Evolutionary conservation across 805 yeast species (phyloP), one percentile per base, ranked within the genome.

Genomic region (Cyberlindnera meyerae): DNA sequence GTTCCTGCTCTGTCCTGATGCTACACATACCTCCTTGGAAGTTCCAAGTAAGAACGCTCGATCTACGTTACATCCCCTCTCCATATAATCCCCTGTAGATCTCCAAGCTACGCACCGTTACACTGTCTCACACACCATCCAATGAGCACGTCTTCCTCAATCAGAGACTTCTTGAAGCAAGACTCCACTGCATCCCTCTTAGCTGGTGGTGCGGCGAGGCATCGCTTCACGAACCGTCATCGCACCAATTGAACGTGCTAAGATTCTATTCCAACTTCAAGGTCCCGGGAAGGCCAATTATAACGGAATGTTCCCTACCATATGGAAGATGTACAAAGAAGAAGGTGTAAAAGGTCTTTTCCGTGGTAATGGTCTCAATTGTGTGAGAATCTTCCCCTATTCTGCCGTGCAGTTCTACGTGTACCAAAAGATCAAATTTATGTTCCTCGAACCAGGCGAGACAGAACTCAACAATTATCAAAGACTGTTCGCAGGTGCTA

Each of bases 191-290:
- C 87, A 2, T 76, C 88, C 4, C 69, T 83, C 26, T 40, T 82
- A 8, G 72, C 85, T 6, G 94, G 94, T 12, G 93, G 93, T 6
- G 51, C 78, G 8, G 90, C 81, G 42, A 3, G 94, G 94, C 13
- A 87, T 87, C 1, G 66, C 82, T 1, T 84, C 95, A 2, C 68
- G 97, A 37, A 90, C 97, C 0, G 86, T 83, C 1, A 96, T 89
- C 6, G 85, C 96, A 11, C 98, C 98, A 1, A 79, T 90, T 61
- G 98, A 90, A 59, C 68, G 98, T 48, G 94, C 93, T 49, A 90
- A 90, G 61, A 93, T 93, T 44, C 61, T 90, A 18, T 76, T 88
- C 50, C 98, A 90, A 61, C 78, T 93, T 24, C 97, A 90, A 60
- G 93, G 71, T 62, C 28, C 69, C 55, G 41, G 71, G 60, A 44